These are phyloP conservation scores for Talaromyces sp. DNA, from an alignment of 2,329 filamentous ascomycete species.

Conservation along the genomic window DNA sequence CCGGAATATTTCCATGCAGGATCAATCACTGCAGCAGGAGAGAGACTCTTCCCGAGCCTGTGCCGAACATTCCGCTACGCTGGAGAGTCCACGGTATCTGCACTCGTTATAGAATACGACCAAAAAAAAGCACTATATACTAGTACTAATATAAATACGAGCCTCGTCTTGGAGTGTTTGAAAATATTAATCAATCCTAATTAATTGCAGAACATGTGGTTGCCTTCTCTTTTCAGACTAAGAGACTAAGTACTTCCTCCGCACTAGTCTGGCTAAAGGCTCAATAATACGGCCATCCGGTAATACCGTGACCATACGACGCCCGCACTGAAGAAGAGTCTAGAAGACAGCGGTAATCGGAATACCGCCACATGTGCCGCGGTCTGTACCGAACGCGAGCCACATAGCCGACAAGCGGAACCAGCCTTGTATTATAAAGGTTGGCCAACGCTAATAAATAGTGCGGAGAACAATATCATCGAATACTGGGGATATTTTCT, in stretches of 20 bases:
- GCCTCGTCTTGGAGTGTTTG: too few species aligned
- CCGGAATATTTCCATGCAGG: neutral
- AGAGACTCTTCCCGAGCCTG: too few species aligned
- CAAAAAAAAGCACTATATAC: neutral
- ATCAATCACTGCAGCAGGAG: neutral
- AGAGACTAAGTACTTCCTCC: too few species aligned
- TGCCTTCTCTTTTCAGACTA: neutral
- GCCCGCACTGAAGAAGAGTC: neutral
- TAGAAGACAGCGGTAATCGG: neutral
- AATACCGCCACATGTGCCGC: neutral
- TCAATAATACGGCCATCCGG: neutral
- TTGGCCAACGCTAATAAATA: neutral
- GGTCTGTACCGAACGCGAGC: neutral
- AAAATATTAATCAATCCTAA: too few species aligned
- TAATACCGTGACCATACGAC: neutral
- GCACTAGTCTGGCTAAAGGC: neutral
- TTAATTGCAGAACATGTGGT: neutral
- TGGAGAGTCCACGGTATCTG: neutral
- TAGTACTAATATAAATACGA: too few species aligned
- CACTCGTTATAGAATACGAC: neutral
- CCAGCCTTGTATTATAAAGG: neutral
- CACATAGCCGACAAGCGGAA: neutral
- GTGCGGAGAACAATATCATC: too few species aligned
- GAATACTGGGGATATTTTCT: too few species aligned
- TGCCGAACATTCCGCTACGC: neutral